These are phyloP conservation scores for Cinnamomum micranthum DNA, from an alignment of 164 flowering plant species.

Conservation along the genomic window DNA sequence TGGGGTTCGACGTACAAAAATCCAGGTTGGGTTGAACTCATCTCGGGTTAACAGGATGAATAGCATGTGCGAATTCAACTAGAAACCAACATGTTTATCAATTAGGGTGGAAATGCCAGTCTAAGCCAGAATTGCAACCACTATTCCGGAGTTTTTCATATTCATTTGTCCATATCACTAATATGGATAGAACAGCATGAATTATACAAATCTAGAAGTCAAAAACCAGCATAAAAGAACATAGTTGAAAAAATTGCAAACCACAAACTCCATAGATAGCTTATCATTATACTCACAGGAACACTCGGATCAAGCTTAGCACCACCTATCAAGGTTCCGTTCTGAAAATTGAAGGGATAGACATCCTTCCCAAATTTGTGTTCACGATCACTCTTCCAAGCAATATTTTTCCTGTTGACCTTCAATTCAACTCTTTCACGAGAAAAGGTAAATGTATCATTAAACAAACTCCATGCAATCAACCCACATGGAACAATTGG, in stretches of 20 bases:
- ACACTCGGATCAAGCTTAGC: constrained; percentile 55
- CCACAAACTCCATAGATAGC: background rate
- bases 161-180: no score
- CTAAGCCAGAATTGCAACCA: no score
- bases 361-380: constrained; percentile 83
- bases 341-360: constrained; percentile 81
- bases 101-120: no score
- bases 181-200: no score
- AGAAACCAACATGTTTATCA: no score
- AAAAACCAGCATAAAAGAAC: background rate
- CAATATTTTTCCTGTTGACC: constrained; percentile 65
- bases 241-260: constrained; percentile 1
- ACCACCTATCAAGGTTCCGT: constrained; percentile 78
- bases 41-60: no score
- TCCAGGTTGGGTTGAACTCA: no score
- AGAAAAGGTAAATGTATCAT: constrained; percentile 57
- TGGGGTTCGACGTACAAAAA: no score
- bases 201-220: background rate
- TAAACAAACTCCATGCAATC: constrained; percentile 87
- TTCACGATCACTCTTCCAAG: constrained; percentile 85
- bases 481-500: constrained; percentile 89
- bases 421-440: constrained; percentile 36
- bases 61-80: no score
- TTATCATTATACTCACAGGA: constrained; percentile 54
- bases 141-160: no score